Percentiles rank a stretch among this genome's conserved stretches.
Conservation (phyloP, 176 grass and related monocot species). For the Triticum urartu region DNA sequence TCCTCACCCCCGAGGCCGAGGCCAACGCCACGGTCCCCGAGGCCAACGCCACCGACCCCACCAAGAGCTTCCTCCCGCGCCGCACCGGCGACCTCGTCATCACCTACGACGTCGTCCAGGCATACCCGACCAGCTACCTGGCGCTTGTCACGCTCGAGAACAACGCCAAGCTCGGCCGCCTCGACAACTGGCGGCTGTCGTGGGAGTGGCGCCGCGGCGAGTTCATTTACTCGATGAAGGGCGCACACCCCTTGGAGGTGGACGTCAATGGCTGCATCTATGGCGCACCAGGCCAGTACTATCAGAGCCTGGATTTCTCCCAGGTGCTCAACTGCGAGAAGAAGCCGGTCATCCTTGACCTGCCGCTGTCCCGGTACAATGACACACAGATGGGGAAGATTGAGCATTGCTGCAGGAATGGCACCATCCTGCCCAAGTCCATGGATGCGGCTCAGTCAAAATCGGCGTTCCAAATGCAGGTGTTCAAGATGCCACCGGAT, state of each 20-base stretch:
- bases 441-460: constrained; percentile 81
- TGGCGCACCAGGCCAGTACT: constrained; percentile 55
- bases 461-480: constrained; percentile 94
- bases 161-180: constrained; percentile 74
- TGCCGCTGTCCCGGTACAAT: constrained; percentile 71
- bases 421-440: constrained; percentile 76
- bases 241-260: constrained; percentile 51
- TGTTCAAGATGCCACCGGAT: constrained; percentile 93
- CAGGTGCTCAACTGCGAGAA: constrained; percentile 78
- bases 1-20: constrained; percentile 59
- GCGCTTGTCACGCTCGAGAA: constrained; percentile 86
- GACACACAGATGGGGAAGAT: constrained; percentile 69
- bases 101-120: constrained; percentile 77
- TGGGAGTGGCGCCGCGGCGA: constrained; percentile 82
- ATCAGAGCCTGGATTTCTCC: constrained; percentile 68
- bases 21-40: constrained; percentile 46
- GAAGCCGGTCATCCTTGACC: constrained; percentile 65
- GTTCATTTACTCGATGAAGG: constrained; percentile 81
- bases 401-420: constrained; percentile 82
- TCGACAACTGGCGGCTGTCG: constrained; percentile 80
- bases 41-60: constrained; percentile 45
- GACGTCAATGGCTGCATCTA: constrained; percentile 72
- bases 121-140: constrained; percentile 65
- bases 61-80: constrained; percentile 54
- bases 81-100: constrained; percentile 78